Base-by-base conservation (phyloP, 495 filamentous ascomycete species). In the Aspergillus ellipticus region DNA sequence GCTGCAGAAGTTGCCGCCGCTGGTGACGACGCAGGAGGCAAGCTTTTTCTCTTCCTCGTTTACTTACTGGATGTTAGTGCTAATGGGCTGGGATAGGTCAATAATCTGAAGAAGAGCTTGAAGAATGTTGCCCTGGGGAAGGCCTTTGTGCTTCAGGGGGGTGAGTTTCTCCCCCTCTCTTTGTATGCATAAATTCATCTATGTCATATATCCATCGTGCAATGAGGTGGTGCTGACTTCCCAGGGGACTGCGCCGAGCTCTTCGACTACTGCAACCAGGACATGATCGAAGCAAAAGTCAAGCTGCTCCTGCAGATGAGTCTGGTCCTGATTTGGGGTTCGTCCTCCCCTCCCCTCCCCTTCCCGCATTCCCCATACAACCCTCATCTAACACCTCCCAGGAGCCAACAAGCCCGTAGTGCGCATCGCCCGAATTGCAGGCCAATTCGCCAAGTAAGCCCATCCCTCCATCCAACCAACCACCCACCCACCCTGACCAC, bases 231-330 rank as follows among this genome's bases (percentile, higher is more conserved):
- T 5, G 15, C 13, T 17, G 10, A 20, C 4, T 29, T 29, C 6
- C 39, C 54, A 81, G 79, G 92, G 51, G 94, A 98, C 73, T 98
- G 94, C 65, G 94, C 94, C 5, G 94, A 98, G 75, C 78, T 98
- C 6, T 98, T 98, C 64, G 89, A 93, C 72, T 98, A 98, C 79
- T 98, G 94, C 71, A 85, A 90, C 63, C 86, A 90, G 65, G 77
- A 81, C 31, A 88, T 88, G 61, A 96, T 98, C 60, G 89, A 97
- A 66, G 86, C 90, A 26, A 97, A 97, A 77, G 90, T 97, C 71
- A 97, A 97, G 72, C 83, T 97, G 10, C 79, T 97, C 13, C 79
- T 97, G 35, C 93, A 97, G 75, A 97, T 97, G 92, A 92, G 88
- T 62, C 73, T 97, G 58, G 89, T 97, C 15, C 78, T 97, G 51